Evolutionary conservation across 768 basidiomycete genomes (phyloP), one percentile per base, ranked within the genome.

Genomic region (Mycena albidolilacea): DNA sequence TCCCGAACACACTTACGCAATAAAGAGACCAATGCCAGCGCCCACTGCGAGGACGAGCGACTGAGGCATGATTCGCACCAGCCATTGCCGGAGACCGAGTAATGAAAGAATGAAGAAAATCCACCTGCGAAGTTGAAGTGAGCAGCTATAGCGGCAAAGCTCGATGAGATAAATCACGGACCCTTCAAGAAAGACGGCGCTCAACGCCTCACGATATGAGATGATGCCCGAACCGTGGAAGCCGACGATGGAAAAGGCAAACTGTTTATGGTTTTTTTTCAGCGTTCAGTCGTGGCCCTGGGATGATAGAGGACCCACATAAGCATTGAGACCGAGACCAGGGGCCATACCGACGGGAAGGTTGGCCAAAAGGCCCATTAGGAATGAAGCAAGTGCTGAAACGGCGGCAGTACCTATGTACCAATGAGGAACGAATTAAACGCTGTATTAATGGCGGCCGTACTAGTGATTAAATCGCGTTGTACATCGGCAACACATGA

Each of bases 321-420:
- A 95, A 50, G 93, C 93, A 75, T 94, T 94, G 35, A 95, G 82
- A 66, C 95, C 95, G 71, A 97, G 86, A 70, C 95, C 95, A 23
- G 95, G 95, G 2, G 95, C 95, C 82, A 96, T 89, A 39, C 92
- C 94, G n/a, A 97, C 89, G 2, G 95, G 95, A n/a, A 97, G 84
- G 79, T 97, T 97, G 48, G 94, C 95, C 30, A 95, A 80, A 15
- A 92, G 82, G 58, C 95, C 95, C 94, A 97, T 95, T 71, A 95
- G 87, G 79, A 92, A 89, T 19, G 92, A 93, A 11, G 94, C 82
- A 8, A 97, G 87, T 0, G 93, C 90, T 5, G 93, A 86, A 71
- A 95, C 88, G 67, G 93, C 92, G 11, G 95, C 94, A 0, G 95
- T 96, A 14, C 92, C 30, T 30, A 30, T 30, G 30, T 30, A 57